phyloP scores from a whole-genome alignment of 73 alveolate species.

The Tetrahymena malaccensis region DNA sequence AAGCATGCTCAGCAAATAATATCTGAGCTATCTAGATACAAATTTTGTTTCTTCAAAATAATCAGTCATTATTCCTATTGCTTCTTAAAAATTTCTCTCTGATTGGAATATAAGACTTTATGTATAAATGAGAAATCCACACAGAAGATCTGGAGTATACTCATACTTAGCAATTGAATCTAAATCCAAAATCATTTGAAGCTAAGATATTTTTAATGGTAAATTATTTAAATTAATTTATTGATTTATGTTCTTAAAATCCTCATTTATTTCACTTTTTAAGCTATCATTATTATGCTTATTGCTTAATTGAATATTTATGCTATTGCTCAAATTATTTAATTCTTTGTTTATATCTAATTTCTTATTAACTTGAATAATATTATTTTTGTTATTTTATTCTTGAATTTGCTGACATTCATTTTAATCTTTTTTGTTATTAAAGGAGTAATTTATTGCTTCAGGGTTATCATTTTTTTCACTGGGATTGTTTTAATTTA shows the following conservation, averaged over 20 bases:
- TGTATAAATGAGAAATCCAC: not conserved
- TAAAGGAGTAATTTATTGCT: not conserved
- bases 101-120: not conserved
- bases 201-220: not conserved
- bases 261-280: not conserved
- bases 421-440: not conserved
- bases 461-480: not conserved
- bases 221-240: not conserved
- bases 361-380: not conserved
- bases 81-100: not conserved
- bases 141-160: not conserved
- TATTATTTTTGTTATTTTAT: not conserved
- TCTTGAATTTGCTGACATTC: not conserved
- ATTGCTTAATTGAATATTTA: not conserved
- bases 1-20: not conserved
- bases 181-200: not conserved
- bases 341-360: not conserved
- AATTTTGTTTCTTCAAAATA: not conserved
- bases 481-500: no score
- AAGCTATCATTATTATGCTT: not conserved
- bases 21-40: not conserved
- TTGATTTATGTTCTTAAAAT: not conserved
- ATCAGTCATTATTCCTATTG: not conserved
- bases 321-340: not conserved
- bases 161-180: not conserved